Evolutionary conservation across 108 stramenopile species (phyloP).

Genomic region (Cyclotella cryptica): DNA sequence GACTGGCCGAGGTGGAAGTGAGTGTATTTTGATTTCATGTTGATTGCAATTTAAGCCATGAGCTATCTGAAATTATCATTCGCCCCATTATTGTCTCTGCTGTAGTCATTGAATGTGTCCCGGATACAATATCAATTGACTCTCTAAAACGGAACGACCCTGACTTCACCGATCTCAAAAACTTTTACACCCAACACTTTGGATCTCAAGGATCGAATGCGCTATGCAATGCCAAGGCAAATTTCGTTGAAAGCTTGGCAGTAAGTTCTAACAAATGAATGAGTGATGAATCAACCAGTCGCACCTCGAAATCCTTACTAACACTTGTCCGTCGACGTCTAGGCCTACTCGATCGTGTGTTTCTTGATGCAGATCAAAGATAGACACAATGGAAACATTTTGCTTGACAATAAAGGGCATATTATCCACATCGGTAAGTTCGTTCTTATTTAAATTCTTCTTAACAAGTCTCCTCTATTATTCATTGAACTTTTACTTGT

Average conservation of each 20-base stretch:
- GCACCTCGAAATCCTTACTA: too few species aligned
- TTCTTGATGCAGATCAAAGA: constrained; percentile 98
- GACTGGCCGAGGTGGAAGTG: constrained; percentile 82
- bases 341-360: constrained; percentile 92
- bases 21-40: constrained; percentile 20
- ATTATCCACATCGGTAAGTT: constrained; percentile 96
- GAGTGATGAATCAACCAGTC: too few species aligned
- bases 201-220: constrained; percentile 67
- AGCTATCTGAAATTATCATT: too few species aligned
- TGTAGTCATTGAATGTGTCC: constrained; percentile 93
- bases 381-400: constrained; percentile 96
- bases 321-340: too few species aligned
- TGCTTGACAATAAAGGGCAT: constrained; percentile 94
- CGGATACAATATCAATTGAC: constrained; percentile 94
- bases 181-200: constrained; percentile 87
- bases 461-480: too few species aligned
- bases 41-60: too few species aligned
- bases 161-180: constrained; percentile 75
- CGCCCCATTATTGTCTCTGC: neutral
- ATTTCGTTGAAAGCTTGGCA: constrained; percentile 94
- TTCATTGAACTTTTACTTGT: too few species aligned
- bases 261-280: too few species aligned
- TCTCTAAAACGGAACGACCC: constrained; percentile 91
- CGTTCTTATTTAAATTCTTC: too few species aligned
- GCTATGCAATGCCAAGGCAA: constrained; percentile 81